These are phyloP conservation scores for Chaetomiaceae sp. DNA, from an alignment of 2,329 filamentous ascomycete genomes.

Conservation along the genomic window DNA sequence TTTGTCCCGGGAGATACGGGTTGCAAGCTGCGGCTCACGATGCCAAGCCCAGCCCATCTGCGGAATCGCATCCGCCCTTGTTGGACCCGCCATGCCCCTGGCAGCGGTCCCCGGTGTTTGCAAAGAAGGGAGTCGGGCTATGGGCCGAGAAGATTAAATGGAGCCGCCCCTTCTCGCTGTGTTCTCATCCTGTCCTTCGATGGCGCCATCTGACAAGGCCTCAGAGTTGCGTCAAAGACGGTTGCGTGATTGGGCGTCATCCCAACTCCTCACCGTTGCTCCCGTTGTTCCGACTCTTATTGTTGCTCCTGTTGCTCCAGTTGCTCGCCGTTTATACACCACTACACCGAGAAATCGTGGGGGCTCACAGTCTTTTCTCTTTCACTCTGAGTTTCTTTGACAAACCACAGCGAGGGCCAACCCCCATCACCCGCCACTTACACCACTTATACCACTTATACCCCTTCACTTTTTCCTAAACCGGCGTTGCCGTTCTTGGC, in stretches of 20 bases:
- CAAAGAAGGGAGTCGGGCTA: neutral
- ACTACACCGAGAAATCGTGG: conserved; percentile 2
- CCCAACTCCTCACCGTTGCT: neutral
- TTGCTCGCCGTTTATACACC: conserved; percentile 6
- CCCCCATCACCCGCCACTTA: neutral
- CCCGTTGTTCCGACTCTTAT: too few species aligned
- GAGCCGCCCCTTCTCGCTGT: conserved; percentile 4
- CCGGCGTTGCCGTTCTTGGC: conserved; percentile 7
- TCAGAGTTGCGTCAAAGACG: conserved; percentile 14
- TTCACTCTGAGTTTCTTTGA: neutral
- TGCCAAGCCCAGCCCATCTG: conserved; percentile 12
- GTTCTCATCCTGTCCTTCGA: conserved; percentile 25
- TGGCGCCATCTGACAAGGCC: conserved; percentile 23
- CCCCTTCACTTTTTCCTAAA: conserved; percentile 8
- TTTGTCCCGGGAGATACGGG: neutral
- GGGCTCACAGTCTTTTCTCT: conserved; percentile 1
- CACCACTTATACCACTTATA: neutral
- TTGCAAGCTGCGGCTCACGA: neutral
- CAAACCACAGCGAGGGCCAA: neutral
- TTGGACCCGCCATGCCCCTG: conserved; percentile 3
- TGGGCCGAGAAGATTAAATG: conserved; percentile 10
- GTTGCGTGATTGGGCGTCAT: conserved; percentile 21
- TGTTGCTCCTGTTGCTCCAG: too few species aligned
- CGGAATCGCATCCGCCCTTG: conserved; percentile 1
- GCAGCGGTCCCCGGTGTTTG: conserved; percentile 10